A percentile compares a stretch with the other conserved stretches of the same genome.
phyloP scores from a whole-genome alignment of 257 asterid genomes.

The Solanum peruvianum region DNA sequence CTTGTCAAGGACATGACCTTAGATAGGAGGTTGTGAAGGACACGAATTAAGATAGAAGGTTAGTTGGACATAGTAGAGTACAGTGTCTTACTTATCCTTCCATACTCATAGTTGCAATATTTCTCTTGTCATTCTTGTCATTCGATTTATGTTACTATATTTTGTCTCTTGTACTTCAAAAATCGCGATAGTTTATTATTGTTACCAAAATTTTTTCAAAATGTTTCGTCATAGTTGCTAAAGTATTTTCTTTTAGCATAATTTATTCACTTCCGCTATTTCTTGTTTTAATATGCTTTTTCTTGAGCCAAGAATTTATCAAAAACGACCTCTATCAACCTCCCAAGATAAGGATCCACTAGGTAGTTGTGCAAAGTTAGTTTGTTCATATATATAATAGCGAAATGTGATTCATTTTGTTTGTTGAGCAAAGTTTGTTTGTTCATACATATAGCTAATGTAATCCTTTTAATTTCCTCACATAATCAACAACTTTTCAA shows the following conservation, averaged over 20 bases:
- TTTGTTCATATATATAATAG: background rate
- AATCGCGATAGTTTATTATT: background rate
- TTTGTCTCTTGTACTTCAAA: background rate
- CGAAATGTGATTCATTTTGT: background rate
- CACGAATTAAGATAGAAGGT: background rate
- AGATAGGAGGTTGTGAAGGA: background rate
- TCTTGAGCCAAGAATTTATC: background rate
- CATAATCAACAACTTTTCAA: background rate
- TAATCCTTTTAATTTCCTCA: background rate
- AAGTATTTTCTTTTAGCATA: background rate
- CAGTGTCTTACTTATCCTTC: background rate
- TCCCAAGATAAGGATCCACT: background rate
- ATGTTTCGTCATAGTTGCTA: background rate
- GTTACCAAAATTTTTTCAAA: background rate
- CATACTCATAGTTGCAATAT: background rate
- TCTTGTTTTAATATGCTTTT: background rate
- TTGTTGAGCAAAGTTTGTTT: background rate
- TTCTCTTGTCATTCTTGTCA: background rate
- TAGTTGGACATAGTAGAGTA: background rate
- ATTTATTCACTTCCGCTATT: background rate
- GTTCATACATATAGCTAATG: background rate
- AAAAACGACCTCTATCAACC: background rate
- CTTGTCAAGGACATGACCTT: background rate
- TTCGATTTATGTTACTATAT: background rate
- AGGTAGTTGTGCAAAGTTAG: background rate